Percentiles rank a stretch among this genome's conserved stretches.
These are phyloP conservation scores for Trichosporon sp. DNA, from an alignment of 1,284 basidiomycete genomes.

Conservation along the genomic window DNA sequence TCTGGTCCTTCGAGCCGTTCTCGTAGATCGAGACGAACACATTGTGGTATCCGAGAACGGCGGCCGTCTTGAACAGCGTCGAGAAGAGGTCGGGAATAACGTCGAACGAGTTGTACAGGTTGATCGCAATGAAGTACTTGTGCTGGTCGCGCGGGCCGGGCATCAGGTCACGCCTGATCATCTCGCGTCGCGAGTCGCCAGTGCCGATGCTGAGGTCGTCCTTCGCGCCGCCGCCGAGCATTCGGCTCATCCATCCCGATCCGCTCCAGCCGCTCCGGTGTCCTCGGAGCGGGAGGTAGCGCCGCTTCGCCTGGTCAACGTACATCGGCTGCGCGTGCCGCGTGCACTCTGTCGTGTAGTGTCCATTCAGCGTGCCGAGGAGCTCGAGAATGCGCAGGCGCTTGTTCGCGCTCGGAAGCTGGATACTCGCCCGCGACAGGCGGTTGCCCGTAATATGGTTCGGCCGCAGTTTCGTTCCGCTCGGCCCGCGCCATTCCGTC, in stretches of 20 bases:
- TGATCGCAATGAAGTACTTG: slow-evolving; percentile 98
- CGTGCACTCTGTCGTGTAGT: slow-evolving; percentile 89
- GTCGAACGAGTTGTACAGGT: slow-evolving; percentile 97
- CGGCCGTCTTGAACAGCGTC: slow-evolving; percentile 86
- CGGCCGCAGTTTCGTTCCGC: slow-evolving; percentile 25
- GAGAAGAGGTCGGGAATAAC: slow-evolving; percentile 93
- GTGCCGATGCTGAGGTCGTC: slow-evolving; percentile 37
- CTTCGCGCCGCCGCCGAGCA: slow-evolving; percentile 44
- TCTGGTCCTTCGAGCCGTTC: slow-evolving; percentile 94
- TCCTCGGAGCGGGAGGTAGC: slow-evolving; percentile 79
- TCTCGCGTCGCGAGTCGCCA: slow-evolving; percentile 57
- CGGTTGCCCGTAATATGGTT: slow-evolving; percentile 36
- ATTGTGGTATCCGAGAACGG: slow-evolving; percentile 90
- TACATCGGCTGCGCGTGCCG: slow-evolving; percentile 79
- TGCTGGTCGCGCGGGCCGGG: slow-evolving; percentile 61
- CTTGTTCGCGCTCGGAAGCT: slow-evolving; percentile 71
- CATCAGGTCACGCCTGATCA: slow-evolving; percentile 56
- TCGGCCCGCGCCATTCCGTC: slow-evolving; percentile 25
- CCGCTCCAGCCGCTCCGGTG: slow-evolving; percentile 65
- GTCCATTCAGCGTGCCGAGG: slow-evolving; percentile 78
- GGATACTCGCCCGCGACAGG: slow-evolving; percentile 46
- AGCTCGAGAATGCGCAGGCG: slow-evolving; percentile 80
- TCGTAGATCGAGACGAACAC: slow-evolving; percentile 97
- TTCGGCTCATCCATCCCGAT: slow-evolving; percentile 63
- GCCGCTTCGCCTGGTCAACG: slow-evolving; percentile 75